Base-by-base conservation (phyloP, 73 alveolate genomes). In the Paramecium bursaria region DNA sequence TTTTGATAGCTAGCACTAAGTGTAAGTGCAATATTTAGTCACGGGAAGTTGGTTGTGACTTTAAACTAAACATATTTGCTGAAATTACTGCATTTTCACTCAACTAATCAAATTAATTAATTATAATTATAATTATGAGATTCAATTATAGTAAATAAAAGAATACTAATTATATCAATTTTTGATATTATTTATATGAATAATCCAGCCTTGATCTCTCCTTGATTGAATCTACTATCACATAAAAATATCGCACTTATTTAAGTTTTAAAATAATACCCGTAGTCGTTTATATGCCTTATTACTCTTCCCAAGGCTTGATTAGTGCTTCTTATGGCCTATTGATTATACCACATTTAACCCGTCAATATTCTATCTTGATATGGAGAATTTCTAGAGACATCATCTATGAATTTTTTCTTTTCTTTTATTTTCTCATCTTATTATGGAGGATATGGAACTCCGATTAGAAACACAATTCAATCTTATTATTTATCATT, bases 271-370 rank as follows among this genome's bases (percentile, higher is more conserved):
- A 39, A 17, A 1, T 14, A 39, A 67, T 67, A 87, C 14, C 99
- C 99, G 86, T 91, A 96, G 86, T 96, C 99, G 73, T 94, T 52
- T 1, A 90, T 88, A 90, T 96, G 98, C 50, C 99, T 91, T 33
- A 96, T 96, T 3, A 95, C 99, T 88, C 99, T 91, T 46, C 99
- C 99, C 17, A 96, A 85, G 13, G 99, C 98, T 86, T 96, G 94
- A 79, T 96, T 96, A 21, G 90, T 94, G 1, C 98, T 94, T 74
- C 97, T 92, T n/a, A 94, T 85, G 2, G 99, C 98, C 75, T 91
- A 76, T 85, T 96, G 92, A 73, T 76, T 79, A 86, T 94, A 96
- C 99, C 99, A 96, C 46, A 93, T 96, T 25, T 89, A 50, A 35
- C 99, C 98, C 19, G 92, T 85, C 52, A 93, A 73, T 75, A 67